Evolutionary conservation across 2,329 filamentous ascomycete genomes (phyloP).

Genomic region (Massarina eburnea): DNA sequence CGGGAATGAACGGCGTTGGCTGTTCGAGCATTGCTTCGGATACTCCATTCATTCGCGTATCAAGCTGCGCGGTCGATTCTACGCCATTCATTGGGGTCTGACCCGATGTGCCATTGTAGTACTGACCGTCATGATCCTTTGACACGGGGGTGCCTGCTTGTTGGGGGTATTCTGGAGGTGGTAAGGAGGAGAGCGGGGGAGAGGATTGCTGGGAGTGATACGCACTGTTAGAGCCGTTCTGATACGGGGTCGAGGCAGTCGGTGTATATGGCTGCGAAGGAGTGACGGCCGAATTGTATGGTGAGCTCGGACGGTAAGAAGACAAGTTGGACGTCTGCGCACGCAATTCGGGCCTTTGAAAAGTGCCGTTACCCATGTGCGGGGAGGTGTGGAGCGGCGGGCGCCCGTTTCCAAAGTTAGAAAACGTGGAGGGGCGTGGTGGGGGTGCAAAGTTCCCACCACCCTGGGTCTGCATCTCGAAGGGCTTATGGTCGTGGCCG

Average conservation of each 20-base stretch:
- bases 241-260: constrained; percentile 47
- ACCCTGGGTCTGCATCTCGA: constrained; percentile 37
- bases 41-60: constrained; percentile 37
- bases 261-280: constrained; percentile 52
- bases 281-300: constrained; percentile 40
- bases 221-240: constrained; percentile 35
- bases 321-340: constrained; percentile 39
- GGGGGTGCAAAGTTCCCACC: constrained; percentile 40
- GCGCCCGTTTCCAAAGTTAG: constrained; percentile 32
- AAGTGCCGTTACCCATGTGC: constrained; percentile 37
- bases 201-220: constrained; percentile 66
- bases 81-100: constrained; percentile 42
- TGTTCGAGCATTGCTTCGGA: constrained; percentile 46
- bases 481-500: constrained; percentile 34
- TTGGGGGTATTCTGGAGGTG: constrained; percentile 58
- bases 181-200: constrained; percentile 61
- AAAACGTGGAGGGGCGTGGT: constrained; percentile 36
- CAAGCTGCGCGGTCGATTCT: constrained; percentile 39
- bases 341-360: constrained; percentile 38
- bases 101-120: constrained; percentile 39
- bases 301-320: constrained; percentile 38
- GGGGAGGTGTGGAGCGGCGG: constrained; percentile 40
- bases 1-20: constrained; percentile 67
- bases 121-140: constrained; percentile 37
- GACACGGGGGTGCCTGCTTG: constrained; percentile 39